Base-by-base conservation (phyloP, 129 eudicot genomes). In the Helichrysum umbraculigerum region DNA sequence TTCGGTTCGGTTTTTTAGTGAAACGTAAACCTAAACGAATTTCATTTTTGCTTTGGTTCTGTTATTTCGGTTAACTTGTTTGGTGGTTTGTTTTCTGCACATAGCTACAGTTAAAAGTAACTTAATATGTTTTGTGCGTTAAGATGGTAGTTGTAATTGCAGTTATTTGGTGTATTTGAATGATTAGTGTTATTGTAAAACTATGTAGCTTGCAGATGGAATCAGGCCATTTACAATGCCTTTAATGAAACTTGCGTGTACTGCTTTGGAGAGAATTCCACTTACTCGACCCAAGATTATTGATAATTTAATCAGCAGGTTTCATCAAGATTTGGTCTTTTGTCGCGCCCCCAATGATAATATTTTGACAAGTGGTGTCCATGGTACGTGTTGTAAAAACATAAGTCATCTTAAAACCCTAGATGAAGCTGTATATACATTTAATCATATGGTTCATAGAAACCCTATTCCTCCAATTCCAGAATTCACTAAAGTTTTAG, bases 221-320 rank as follows among this genome's bases (percentile, higher is more conserved):
- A 95, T 95, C 47, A 86, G 97, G 70, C 99, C 99, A 69, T 95
- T 95, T 66, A 95, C 99, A 17, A 95, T 95, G 99, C 99, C 99
- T 54, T 83, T 95, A 76, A 95, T 95, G 99, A 85, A 80, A 79
- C 92, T 95, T 80, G 92, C 97, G 2, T 95, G 97, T 72, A 91
- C 97, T 12, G 97, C 99, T 54, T 76, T 94, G 73, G 99, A 94
- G 82, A 87, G 99, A 87, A 96, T 94, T 79, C 97, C 99, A 0
- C 81, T 94, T 16, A 84, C 88, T 39, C 84, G 97, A 68, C 73
- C 79, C 0, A 83, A 81, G 77, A 81, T 90, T 51, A 91, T 94
- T 14, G 88, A 89, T 11, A 63, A 86, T 66, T 76, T 94, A 86
- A 86, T 91, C 89, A 62, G 62, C 68, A 87, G 78, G 73, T 91